Evolutionary conservation across 176 grass and related monocot species (phyloP).

Genomic region (Zizania latifolia): DNA sequence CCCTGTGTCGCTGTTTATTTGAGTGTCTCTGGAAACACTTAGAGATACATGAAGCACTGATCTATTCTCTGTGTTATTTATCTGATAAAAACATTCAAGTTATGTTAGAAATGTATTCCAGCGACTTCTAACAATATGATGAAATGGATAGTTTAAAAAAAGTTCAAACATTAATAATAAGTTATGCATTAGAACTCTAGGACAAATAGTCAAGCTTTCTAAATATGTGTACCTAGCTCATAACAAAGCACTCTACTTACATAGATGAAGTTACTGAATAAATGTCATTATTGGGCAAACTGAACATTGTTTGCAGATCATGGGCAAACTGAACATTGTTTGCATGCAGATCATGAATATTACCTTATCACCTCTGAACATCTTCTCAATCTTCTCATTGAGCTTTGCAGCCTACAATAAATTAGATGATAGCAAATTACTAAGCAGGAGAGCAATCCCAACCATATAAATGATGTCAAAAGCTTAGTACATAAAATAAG

Average conservation of each 20-base stretch:
- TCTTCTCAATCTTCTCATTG: conserved; percentile 78
- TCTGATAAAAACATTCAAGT: conserved; percentile 41
- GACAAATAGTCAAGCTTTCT: not conserved
- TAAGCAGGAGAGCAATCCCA: too few species aligned
- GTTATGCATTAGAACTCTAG: too few species aligned
- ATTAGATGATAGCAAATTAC: not conserved
- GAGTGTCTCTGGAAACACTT: conserved; percentile 69
- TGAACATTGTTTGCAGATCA: not conserved
- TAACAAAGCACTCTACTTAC: not conserved
- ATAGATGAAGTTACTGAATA: too few species aligned
- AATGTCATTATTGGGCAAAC: not conserved
- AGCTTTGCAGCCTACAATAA: conserved; percentile 55
- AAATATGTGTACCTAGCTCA: not conserved
- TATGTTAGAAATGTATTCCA: not conserved
- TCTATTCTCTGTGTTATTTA: conserved; percentile 89
- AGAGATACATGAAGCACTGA: conserved; percentile 84
- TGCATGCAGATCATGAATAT: not conserved
- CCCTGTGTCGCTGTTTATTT: too few species aligned
- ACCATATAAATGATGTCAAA: not conserved
- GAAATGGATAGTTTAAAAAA: not conserved
- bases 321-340: not conserved
- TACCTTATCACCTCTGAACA: conserved; percentile 76
- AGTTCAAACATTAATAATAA: too few species aligned
- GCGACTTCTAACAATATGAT: not conserved
- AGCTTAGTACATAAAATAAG: not conserved